Evolutionary conservation across 192 early-diverging fungal genomes (phyloP), one percentile per base, ranked within the genome.

Genomic region (Mortierella claussenii): DNA sequence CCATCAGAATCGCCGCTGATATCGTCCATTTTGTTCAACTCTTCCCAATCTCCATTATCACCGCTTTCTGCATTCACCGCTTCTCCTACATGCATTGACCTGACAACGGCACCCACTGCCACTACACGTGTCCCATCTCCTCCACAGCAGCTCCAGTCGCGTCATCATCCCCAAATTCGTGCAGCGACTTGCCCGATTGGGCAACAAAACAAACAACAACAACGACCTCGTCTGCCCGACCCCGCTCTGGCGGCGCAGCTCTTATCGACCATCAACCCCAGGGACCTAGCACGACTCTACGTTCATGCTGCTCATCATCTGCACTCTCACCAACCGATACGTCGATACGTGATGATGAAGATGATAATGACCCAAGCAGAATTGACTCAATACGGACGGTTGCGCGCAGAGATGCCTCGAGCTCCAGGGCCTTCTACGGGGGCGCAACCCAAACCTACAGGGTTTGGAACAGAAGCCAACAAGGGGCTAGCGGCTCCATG

Each of bases 311-410:
- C 71, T 1, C 64, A 76, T 47, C 71, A 76, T 32, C 49, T 76
- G n/a, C 71, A 76, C 23, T 76, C 71, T 5, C 71, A 76, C 30
- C 71, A 76, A 60, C 71, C 71, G 2, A 76, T 76, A 26, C 49
- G 49, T 3, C 37, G 51, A 30, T 76, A 76, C 9, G 71, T 76
- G 3, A 20, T 76, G 21, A 76, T 76, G 71, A 76, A 76, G 36
- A 65, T 66, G 71, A 59, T 76, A 15, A 76, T 76, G 71, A 76
- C 71, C 1, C 71, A 76, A 32, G 71, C 71, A 0, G 71, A 76
- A 40, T 23, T 76, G 12, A 30, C 37, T 8, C 71, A 76, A 26
- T 76, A 66, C 24, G 71, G 71, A 13, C 49, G 71, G 2, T 34
- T 76, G 1, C 63, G 71, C 1, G 71, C 71, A 20, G 71, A 76